A percentile compares a stretch with the other conserved stretches of the same genome.
These are phyloP conservation scores for Arachis monticola DNA, from an alignment of 331 rosid genomes.

Conservation along the genomic window DNA sequence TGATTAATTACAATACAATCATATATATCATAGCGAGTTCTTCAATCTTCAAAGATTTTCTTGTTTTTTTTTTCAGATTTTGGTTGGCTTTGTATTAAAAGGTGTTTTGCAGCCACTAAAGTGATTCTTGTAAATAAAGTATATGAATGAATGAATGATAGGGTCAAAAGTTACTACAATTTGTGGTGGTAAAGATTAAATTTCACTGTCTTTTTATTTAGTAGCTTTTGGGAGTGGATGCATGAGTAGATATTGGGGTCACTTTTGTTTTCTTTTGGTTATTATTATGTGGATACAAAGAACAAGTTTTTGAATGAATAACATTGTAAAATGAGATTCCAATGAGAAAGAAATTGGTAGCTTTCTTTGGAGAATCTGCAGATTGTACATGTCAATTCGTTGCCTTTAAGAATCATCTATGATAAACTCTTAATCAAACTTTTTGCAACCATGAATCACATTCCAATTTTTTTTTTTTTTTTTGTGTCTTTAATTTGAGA, in stretches of 20 bases:
- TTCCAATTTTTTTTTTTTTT: slow-evolving; percentile 25
- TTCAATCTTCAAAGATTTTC: not conserved
- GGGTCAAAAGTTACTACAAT: slow-evolving; percentile 33
- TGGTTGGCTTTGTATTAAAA: slow-evolving; percentile 46
- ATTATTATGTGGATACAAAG: slow-evolving; percentile 27
- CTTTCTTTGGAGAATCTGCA: slow-evolving; percentile 50
- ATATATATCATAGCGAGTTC: slow-evolving; percentile 12
- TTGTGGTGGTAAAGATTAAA: slow-evolving; percentile 36
- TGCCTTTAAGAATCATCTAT: slow-evolving; percentile 44
- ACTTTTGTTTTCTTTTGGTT: slow-evolving; percentile 43
- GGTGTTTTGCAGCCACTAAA: slow-evolving; percentile 36
- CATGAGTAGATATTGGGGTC: slow-evolving; percentile 50
- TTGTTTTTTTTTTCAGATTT: slow-evolving; percentile 25
- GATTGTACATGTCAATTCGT: slow-evolving; percentile 49
- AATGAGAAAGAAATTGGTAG: slow-evolving; percentile 31
- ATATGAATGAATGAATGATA: slow-evolving; percentile 34
- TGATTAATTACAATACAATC: not conserved
- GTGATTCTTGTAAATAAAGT: slow-evolving; percentile 49
- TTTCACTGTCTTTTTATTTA: slow-evolving; percentile 32
- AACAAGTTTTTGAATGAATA: slow-evolving; percentile 20
- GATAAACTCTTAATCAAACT: slow-evolving; percentile 36
- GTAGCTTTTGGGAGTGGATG: slow-evolving; percentile 53
- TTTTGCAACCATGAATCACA: slow-evolving; percentile 42
- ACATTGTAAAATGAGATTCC: slow-evolving; percentile 47
- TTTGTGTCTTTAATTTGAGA: slow-evolving; percentile 21